Percentiles rank a stretch among this genome's conserved stretches.
These are phyloP conservation scores for Rehmannia glutinosa DNA, from an alignment of 257 asterid species.

Conservation along the genomic window DNA sequence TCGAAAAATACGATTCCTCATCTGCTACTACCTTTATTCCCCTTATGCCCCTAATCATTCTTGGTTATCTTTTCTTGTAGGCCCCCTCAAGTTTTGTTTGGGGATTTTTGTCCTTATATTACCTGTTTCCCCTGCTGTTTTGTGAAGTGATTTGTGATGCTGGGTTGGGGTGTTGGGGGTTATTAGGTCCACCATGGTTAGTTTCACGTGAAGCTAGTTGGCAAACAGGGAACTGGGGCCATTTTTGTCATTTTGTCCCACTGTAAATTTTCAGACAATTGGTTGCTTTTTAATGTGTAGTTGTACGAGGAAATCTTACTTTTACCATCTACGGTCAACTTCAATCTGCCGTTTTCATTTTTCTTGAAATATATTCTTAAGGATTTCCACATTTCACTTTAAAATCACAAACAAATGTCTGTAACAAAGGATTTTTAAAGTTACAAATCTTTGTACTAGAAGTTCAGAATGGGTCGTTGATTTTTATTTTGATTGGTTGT, in stretches of 20 bases:
- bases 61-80: constrained; percentile 21
- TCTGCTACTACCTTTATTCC: constrained; percentile 27
- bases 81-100: constrained; percentile 14
- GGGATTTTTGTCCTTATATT: constrained; percentile 19
- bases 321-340: constrained; percentile 1
- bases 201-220: constrained; percentile 58
- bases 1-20: constrained; percentile 53
- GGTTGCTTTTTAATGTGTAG: constrained; percentile 14
- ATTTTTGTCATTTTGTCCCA: constrained; percentile 44
- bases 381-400: too few relatives aligned
- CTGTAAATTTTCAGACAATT: constrained; percentile 53
- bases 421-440: not conserved
- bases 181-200: not conserved
- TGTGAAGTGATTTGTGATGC: constrained; percentile 28
- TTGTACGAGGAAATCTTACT: constrained; percentile 19
- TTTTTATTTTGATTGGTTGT: too few relatives aligned
- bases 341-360: constrained; percentile 5
- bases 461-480: not conserved
- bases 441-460: too few relatives aligned
- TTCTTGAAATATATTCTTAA: too few relatives aligned
- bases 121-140: not conserved
- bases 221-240: constrained; percentile 41
- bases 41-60: constrained; percentile 47
- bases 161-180: constrained; percentile 2
- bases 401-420: not conserved